Evolutionary conservation across 352 stramenopile species (phyloP).

Genomic region (Phytophthora aleatoria): DNA sequence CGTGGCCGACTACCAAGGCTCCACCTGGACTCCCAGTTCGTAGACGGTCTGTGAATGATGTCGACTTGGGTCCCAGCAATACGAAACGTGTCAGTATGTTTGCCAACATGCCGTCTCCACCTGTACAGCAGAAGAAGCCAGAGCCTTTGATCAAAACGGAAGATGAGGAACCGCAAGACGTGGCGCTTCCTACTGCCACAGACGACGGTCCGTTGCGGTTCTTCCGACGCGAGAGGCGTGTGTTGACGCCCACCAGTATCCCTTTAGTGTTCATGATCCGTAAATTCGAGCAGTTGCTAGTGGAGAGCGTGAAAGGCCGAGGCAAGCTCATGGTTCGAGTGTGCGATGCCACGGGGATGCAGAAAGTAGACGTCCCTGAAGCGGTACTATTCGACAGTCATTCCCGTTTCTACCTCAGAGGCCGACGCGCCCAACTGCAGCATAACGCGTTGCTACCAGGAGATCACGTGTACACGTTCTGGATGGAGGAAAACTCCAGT

Average conservation of each 20-base stretch:
- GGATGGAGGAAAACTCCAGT: slow-evolving; percentile 44
- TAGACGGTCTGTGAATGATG: slow-evolving; percentile 38
- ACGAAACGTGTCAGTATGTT: slow-evolving; percentile 42
- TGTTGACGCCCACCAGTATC: slow-evolving; percentile 25
- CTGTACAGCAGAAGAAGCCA: slow-evolving; percentile 10
- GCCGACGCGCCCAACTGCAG: slow-evolving; percentile 44
- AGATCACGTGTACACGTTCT: slow-evolving; percentile 74
- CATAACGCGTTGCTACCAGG: slow-evolving; percentile 52
- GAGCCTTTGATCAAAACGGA: slow-evolving; percentile 3
- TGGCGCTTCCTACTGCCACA: slow-evolving; percentile 9
- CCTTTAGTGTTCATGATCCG: slow-evolving; percentile 56
- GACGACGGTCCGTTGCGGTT: slow-evolving; percentile 39
- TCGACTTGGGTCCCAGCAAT: slow-evolving; percentile 16
- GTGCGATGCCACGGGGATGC: slow-evolving; percentile 56
- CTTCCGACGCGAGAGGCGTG: slow-evolving; percentile 40
- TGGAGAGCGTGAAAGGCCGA: slow-evolving; percentile 55
- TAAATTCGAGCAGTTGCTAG: slow-evolving; percentile 56
- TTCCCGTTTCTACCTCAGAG: slow-evolving; percentile 64
- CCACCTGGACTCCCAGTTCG: slow-evolving; percentile 16
- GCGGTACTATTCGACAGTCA: slow-evolving; percentile 75
- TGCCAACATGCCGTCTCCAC: slow-evolving; percentile 26
- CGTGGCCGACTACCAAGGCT: slow-evolving; percentile 21
- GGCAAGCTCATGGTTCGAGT: slow-evolving; percentile 71
- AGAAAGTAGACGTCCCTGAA: slow-evolving; percentile 49
- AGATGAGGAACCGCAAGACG: slow-evolving; percentile 12